These are phyloP conservation scores for Calocybe gambosa DNA, from an alignment of 1,284 basidiomycete species.

Conservation along the genomic window DNA sequence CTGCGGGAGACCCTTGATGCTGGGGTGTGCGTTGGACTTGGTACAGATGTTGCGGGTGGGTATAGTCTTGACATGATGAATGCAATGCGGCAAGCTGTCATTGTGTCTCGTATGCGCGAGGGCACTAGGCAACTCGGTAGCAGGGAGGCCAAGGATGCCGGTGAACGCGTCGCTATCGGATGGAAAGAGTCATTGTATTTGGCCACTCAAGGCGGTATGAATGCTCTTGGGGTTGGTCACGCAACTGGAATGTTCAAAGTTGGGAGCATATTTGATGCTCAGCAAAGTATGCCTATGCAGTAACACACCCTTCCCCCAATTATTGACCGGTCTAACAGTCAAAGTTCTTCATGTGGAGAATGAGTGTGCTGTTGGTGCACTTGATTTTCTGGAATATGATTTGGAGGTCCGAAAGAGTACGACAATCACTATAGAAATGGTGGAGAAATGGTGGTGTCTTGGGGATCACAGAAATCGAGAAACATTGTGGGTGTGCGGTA, in stretches of 20 bases:
- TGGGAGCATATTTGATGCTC: conserved; percentile 77
- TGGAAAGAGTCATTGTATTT: conserved; percentile 80
- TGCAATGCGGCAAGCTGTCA: conserved; percentile 73
- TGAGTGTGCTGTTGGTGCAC: conserved; percentile 45
- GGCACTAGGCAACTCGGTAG: conserved; percentile 29
- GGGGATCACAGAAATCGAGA: conserved; percentile 64
- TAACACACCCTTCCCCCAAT: too few relatives aligned
- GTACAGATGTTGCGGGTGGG: conserved; percentile 81
- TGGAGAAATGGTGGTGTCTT: conserved; percentile 87
- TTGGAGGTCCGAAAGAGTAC: conserved; percentile 18
- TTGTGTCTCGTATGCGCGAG: conserved; percentile 67
- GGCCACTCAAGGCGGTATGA: conserved; percentile 71
- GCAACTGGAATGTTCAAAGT: conserved; percentile 52
- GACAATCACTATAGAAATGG: conserved; percentile 38
- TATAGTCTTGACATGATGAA: conserved; percentile 73
- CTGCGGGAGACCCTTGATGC: conserved; percentile 66
- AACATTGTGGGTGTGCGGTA: conserved; percentile 72
- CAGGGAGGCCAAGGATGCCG: conserved; percentile 6
- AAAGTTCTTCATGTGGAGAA: conserved; percentile 35
- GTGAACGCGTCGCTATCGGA: conserved; percentile 50
- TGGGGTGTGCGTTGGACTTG: conserved; percentile 68
- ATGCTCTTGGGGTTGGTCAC: conserved; percentile 50
- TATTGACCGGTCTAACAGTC: conserved; percentile 41
- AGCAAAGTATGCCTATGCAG: conserved; percentile 54
- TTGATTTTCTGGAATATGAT: conserved; percentile 74